phyloP scores from a whole-genome alignment of 1,139 yeast species.

The Hemisphaericaspora xylofermentans region DNA sequence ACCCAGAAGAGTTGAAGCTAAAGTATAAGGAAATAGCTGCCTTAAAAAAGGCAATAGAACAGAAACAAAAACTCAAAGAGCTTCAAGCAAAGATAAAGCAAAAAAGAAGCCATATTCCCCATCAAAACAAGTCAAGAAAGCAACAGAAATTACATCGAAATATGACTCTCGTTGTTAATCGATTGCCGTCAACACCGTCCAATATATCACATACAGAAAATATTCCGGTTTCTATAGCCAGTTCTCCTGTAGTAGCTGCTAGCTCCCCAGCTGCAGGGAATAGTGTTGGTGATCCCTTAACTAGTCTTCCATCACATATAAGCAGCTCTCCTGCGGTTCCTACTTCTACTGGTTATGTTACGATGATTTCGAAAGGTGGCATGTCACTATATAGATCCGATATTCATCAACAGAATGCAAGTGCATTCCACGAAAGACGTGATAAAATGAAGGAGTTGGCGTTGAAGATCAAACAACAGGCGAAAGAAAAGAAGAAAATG shows the following conservation, averaged over 20 bases:
- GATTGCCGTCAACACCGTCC: neutral
- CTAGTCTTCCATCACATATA: neutral
- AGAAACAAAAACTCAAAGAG: slow-evolving; percentile 12
- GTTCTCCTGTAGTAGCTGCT: neutral
- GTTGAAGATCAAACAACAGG: slow-evolving; percentile 15
- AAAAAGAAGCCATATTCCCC: neutral
- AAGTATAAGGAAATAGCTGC: slow-evolving; percentile 37
- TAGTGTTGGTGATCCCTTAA: neutral
- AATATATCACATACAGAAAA: too few species aligned
- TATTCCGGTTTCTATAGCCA: neutral
- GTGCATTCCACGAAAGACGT: slow-evolving; percentile 9
- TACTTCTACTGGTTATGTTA: slow-evolving; percentile 9
- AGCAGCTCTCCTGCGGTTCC: neutral
- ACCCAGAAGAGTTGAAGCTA: slow-evolving; percentile 23
- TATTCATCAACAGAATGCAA: slow-evolving; percentile 33
- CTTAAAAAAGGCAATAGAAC: slow-evolving; percentile 29
- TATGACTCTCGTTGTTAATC: slow-evolving; percentile 3
- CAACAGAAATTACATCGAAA: slow-evolving; percentile 1
- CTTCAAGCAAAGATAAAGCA: slow-evolving; percentile 1
- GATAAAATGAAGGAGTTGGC: slow-evolving; percentile 1
- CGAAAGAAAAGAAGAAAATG: slow-evolving; percentile 14
- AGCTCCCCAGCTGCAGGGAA: neutral
- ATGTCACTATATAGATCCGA: slow-evolving; percentile 36
- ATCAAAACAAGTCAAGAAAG: neutral
- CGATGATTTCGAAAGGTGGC: slow-evolving; percentile 29